These are phyloP conservation scores for Pythium biforme DNA, from an alignment of 352 stramenopile genomes.

Conservation along the genomic window DNA sequence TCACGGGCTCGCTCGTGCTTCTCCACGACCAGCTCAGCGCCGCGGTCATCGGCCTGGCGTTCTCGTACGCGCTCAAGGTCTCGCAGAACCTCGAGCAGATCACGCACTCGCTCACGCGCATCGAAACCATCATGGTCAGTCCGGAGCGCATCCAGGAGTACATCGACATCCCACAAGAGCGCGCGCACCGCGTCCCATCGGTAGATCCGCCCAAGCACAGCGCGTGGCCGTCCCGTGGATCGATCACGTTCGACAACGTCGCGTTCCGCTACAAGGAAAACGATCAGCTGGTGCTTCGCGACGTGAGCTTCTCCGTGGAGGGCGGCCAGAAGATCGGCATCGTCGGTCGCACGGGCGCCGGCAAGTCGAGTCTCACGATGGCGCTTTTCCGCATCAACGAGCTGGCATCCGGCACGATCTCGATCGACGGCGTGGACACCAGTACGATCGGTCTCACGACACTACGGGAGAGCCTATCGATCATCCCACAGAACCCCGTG, in stretches of 20 bases:
- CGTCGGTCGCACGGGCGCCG: conserved; percentile 83
- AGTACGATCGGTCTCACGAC: conserved; percentile 70
- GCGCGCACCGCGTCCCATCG: conserved; percentile 5
- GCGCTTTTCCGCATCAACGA: conserved; percentile 94
- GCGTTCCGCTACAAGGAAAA: conserved; percentile 85
- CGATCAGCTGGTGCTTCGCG: conserved; percentile 38
- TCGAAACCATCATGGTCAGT: conserved; percentile 70
- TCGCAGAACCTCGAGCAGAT: conserved; percentile 66
- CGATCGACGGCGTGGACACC: conserved; percentile 87
- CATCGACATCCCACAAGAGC: conserved; percentile 38
- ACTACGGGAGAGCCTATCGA: conserved; percentile 80
- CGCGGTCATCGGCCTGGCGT: conserved; percentile 75
- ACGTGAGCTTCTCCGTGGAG: conserved; percentile 48
- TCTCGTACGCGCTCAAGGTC: conserved; percentile 82
- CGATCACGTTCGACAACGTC: conserved; percentile 83
- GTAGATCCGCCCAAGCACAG: conserved; percentile 32
- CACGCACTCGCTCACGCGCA: conserved; percentile 45
- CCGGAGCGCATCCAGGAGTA: conserved; percentile 84
- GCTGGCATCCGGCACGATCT: conserved; percentile 78
- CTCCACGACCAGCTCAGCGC: conserved; percentile 32
- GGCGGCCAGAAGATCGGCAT: conserved; percentile 84
- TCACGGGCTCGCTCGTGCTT: conserved; percentile 42
- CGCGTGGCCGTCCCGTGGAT: conserved; percentile 76
- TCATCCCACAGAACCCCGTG: conserved; percentile 93
- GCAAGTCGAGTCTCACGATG: conserved; percentile 86